Conservation (phyloP, 169 alveolate genomes). For the Cryptosporidium baileyi region DNA sequence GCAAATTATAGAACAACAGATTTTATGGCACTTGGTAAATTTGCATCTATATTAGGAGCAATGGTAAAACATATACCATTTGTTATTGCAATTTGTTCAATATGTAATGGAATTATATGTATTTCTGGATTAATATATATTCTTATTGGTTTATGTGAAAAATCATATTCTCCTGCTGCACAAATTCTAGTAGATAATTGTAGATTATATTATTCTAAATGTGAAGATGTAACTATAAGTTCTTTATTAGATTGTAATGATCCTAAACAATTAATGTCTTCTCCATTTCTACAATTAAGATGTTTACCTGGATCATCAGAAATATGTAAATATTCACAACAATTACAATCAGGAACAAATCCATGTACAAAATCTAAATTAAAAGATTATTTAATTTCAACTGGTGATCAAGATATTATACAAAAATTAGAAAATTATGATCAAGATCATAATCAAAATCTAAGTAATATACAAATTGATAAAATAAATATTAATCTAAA, state of each 20-base stretch:
- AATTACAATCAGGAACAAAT: conserved; percentile 19
- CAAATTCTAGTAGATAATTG: conserved; percentile 52
- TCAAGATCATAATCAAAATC: not conserved
- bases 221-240: conserved; percentile 6
- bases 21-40: conserved; percentile 55
- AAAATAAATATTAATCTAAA: not conserved
- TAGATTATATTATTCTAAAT: conserved; percentile 20
- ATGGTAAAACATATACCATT: conserved; percentile 61
- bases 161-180: conserved; percentile 13
- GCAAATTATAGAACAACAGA: conserved; percentile 66
- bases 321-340: conserved; percentile 21
- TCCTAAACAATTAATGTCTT: conserved; percentile 16
- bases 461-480: not conserved
- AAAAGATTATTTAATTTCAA: not conserved
- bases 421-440: not conserved
- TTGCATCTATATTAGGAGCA: conserved; percentile 52
- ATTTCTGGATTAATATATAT: conserved; percentile 31
- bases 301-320: conserved; percentile 39
- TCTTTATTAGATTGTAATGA: conserved; percentile 35
- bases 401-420: conserved; percentile 1
- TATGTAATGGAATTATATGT: conserved; percentile 51
- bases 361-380: conserved; percentile 34
- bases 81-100: conserved; percentile 21
- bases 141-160: conserved; percentile 2
- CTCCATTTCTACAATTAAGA: conserved; percentile 47